Base-by-base conservation (phyloP, 2,329 filamentous ascomycete genomes). In the Corynespora cassiicola region DNA sequence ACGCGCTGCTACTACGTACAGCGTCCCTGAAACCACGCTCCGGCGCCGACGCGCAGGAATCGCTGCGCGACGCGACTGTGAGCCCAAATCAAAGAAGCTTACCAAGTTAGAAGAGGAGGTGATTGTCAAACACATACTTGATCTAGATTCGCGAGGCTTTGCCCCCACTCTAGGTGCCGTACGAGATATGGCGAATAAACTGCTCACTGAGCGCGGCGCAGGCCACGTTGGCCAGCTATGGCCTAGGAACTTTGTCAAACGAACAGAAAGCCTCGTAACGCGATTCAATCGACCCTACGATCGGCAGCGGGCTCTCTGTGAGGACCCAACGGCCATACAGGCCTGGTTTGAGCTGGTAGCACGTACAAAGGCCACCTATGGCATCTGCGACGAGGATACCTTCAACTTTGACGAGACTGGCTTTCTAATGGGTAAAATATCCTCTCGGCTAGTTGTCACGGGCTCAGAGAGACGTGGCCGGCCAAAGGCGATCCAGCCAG, bases 171-270 rank as follows among this genome's bases (percentile, higher is more conserved):
- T 21, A 7, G 18, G 8, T 19, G 25, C 17, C 10, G 16, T 37
- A 19, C 25, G 35, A 30, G 25, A 37, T 30, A 37, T 33, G 21
- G 36, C 29, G 8, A 31, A 37, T 31, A 37, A 31, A 15, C 36
- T 39, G 21, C 36, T 32, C 17, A 11, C 20, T 15, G 9, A 32
- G 19, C 20, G 36, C 10, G 34, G 21, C 15, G 47, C 35, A 30
- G 31, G 30, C 36, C 39, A 36, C 7, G 53, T 64, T 21, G 47
- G 57, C 10, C 42, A 42, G 27, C 35, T 39, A 42, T 65, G 42
- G 56, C 50, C 52, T 18, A 28, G 9, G 4, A 57, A 57, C 54
- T 65, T 64, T 31, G 36, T 65, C 14, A 53, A 54, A 38, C 54
- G 51, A 27, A 39, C 50, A 31, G 14, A 19, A 25, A 19, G 33